Percentiles rank a stretch among this genome's conserved stretches.
Conservation (phyloP, 2,329 filamentous ascomycete genomes). For the Akanthomyces dipterigenus region DNA sequence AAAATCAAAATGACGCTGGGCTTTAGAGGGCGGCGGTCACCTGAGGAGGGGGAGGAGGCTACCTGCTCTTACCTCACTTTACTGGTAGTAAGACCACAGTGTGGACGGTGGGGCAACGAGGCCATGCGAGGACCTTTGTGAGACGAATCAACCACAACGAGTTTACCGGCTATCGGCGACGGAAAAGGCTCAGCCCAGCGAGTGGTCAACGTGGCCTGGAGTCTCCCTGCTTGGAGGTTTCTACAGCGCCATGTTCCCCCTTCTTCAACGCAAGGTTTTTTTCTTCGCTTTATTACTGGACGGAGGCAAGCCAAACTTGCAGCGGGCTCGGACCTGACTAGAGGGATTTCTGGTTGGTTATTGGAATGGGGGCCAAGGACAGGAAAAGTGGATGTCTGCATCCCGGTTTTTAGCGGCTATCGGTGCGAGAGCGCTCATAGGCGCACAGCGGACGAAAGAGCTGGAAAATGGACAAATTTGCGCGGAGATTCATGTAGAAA, state of each 20-base stretch:
- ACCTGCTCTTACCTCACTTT: neutral
- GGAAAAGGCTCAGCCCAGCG: neutral
- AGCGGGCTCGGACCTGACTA: slow-evolving; percentile 5
- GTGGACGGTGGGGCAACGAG: slow-evolving; percentile 4
- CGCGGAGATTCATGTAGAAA: slow-evolving; percentile 11
- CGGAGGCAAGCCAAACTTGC: neutral
- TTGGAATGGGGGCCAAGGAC: neutral
- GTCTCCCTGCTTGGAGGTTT: neutral
- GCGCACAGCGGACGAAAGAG: neutral
- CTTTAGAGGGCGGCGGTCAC: slow-evolving; percentile 4
- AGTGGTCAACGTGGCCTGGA: neutral
- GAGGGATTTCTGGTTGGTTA: neutral
- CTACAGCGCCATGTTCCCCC: neutral
- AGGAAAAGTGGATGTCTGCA: slow-evolving; percentile 3
- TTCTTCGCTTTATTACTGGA: neutral
- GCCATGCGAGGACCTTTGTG: slow-evolving; percentile 8
- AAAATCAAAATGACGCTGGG: neutral
- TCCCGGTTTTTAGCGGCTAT: slow-evolving; percentile 4
- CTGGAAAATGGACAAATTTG: slow-evolving; percentile 4
- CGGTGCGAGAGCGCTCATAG: neutral
- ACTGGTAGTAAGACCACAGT: slow-evolving; percentile 7
- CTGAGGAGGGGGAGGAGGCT: slow-evolving; percentile 4
- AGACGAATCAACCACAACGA: neutral
- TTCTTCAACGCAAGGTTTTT: neutral
- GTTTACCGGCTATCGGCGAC: neutral